A percentile compares a stretch with the other conserved stretches of the same genome.
Conservation (phyloP, 1,139 yeast species). For the Saccharomyces hybrid region DNA sequence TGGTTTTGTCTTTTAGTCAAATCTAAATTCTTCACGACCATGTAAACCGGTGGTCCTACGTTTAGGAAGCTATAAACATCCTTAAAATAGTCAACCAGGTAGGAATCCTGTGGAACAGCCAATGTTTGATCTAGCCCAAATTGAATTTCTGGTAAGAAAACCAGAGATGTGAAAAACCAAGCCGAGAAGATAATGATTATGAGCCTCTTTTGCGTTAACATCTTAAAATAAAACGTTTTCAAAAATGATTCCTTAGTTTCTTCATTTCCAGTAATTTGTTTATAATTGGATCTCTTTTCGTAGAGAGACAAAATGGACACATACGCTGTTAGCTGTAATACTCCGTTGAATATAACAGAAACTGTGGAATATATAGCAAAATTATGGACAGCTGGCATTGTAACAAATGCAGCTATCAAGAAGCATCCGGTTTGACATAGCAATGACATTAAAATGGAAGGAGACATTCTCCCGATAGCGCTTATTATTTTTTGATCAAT, state of each 20-base stretch:
- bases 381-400: slow-evolving; percentile 93
- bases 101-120: slow-evolving; percentile 80
- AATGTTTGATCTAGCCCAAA: slow-evolving; percentile 84
- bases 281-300: slow-evolving; percentile 13
- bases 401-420: slow-evolving; percentile 66
- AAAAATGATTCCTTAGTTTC: slow-evolving; percentile 33
- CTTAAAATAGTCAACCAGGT: slow-evolving; percentile 69
- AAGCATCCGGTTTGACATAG: slow-evolving; percentile 72
- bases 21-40: slow-evolving; percentile 62
- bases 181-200: slow-evolving; percentile 49
- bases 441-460: slow-evolving; percentile 76
- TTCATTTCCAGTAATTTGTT: slow-evolving; percentile 12
- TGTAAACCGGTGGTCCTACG: slow-evolving; percentile 88
- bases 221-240: slow-evolving; percentile 20
- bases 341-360: slow-evolving; percentile 69
- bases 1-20: slow-evolving; percentile 56
- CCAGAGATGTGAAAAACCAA: slow-evolving; percentile 61
- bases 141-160: slow-evolving; percentile 58
- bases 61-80: slow-evolving; percentile 67
- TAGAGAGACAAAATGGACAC: slow-evolving; percentile 49
- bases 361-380: slow-evolving; percentile 89
- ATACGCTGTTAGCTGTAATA: slow-evolving; percentile 76
- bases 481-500: slow-evolving; percentile 51
- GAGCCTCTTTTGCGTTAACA: background rate
- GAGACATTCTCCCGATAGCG: slow-evolving; percentile 71